Evolutionary conservation across 148 eudicot genomes (phyloP), one percentile per base, ranked within the genome.

Genomic region (Vaccinium darrowii): DNA sequence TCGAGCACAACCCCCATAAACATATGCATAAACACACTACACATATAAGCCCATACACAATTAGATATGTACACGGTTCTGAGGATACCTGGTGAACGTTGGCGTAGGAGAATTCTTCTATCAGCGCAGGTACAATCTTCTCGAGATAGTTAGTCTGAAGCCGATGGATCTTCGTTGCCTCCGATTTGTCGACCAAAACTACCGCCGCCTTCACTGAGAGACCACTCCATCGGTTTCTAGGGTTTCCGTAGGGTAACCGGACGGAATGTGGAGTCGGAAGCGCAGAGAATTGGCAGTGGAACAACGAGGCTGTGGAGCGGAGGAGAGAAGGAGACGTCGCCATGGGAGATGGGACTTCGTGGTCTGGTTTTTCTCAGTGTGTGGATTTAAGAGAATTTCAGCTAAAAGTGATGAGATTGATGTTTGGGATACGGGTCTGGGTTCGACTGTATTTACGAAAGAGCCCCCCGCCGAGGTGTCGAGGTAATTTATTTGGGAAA

Each of bases 91-190:
- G 91, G 58, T 92, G 98, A 83, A 95, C 23, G 84, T 97, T 97
- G 83, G 94, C 76, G 90, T 97, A 97, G 30, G 88, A 79, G 88
- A 97, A 97, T 87, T 97, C 98, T 13, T 97, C 96, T 49, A 90
- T 92, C 73, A 97, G 97, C 89, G 91, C 63, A 2, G 99, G 98
- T 0, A 93, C 86, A 13, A 95, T 93, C 88, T 92, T 95, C 62
- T 73, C 77, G 77, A 73, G 82, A 83, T 97, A 97, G n/a, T 87
- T 11, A 0, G 92, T 56, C 84, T 94, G 95, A 27, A 97, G 93
- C 47, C 99, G 94, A 56, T 65, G 84, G 30, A 88, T 86, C 76
- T 85, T 94, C 87, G 94, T 91, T 4, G 92, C 88, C 69, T 97
- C 98, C 12, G 93, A 56, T 84, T 93, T 92, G 33, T 95, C 96